phyloP scores from a whole-genome alignment of 108 stramenopile genomes.

The Schizochytrium sp. region DNA sequence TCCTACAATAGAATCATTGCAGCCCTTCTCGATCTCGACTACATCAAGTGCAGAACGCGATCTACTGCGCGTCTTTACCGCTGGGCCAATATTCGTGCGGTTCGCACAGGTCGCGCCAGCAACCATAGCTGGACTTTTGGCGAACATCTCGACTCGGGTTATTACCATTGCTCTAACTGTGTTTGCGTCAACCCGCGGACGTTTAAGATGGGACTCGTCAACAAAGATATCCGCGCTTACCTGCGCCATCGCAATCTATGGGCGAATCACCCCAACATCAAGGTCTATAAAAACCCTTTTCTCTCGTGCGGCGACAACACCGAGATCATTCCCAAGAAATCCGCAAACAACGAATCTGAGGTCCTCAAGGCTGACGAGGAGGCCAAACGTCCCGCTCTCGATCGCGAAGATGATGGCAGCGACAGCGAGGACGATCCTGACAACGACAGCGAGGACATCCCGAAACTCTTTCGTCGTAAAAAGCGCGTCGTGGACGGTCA shows the following conservation, averaged over 20 bases:
- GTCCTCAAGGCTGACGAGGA: too few species aligned
- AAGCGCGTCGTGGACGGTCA: too few species aligned
- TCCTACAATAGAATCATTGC: background rate
- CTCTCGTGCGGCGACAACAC: background rate
- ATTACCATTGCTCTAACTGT: background rate
- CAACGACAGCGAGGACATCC: too few species aligned
- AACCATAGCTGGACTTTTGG: background rate
- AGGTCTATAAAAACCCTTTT: background rate
- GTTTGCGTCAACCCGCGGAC: background rate
- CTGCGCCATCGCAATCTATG: background rate
- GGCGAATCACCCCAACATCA: background rate
- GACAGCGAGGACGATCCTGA: too few species aligned
- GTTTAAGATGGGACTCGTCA: background rate
- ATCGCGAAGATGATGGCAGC: too few species aligned
- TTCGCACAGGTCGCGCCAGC: background rate
- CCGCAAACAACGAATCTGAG: too few species aligned
- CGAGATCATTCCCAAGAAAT: background rate
- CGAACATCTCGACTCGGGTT: background rate
- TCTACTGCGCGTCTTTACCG: background rate
- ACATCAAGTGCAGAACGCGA: background rate
- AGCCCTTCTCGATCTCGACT: background rate
- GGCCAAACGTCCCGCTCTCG: too few species aligned
- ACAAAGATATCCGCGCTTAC: background rate
- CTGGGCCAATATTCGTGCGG: background rate
- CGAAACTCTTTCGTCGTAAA: too few species aligned